Evolutionary conservation across 805 yeast genomes (phyloP).

Genomic region (Candida tibetensis): DNA sequence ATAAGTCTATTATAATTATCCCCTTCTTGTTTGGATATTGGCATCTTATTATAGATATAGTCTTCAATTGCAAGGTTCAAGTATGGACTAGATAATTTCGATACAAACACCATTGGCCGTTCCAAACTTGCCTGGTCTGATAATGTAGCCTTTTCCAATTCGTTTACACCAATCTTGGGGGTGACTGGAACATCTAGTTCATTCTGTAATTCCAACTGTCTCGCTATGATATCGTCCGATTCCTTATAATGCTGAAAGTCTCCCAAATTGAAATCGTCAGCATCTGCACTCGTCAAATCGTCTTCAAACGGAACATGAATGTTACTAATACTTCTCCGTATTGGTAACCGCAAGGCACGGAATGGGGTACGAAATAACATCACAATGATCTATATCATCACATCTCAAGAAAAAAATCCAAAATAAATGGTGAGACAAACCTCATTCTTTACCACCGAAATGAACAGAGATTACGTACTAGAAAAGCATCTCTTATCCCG

Average conservation of each 20-base stretch:
- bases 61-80: constrained; percentile 81
- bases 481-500: constrained; percentile 48
- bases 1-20: constrained; percentile 51
- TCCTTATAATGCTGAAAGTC: constrained; percentile 41
- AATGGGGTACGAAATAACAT: neutral
- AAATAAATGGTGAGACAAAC: too few relatives aligned
- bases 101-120: constrained; percentile 55
- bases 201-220: constrained; percentile 12
- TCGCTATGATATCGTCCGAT: constrained; percentile 24
- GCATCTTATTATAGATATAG: constrained; percentile 65
- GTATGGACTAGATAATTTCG: constrained; percentile 63
- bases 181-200: too few relatives aligned
- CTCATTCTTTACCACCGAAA: neutral
- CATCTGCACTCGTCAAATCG: constrained; percentile 31
- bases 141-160: constrained; percentile 7
- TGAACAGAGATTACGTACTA: constrained; percentile 37
- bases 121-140: constrained; percentile 7
- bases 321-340: constrained; percentile 10
- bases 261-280: constrained; percentile 34
- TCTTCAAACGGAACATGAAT: constrained; percentile 38
- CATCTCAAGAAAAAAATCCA: too few relatives aligned
- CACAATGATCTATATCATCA: too few relatives aligned
- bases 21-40: constrained; percentile 25
- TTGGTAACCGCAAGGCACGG: too few relatives aligned
- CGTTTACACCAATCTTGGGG: neutral